Evolutionary conservation across 805 yeast species (phyloP), one percentile per base, ranked within the genome.

Genomic region (Clavispora fructus): DNA sequence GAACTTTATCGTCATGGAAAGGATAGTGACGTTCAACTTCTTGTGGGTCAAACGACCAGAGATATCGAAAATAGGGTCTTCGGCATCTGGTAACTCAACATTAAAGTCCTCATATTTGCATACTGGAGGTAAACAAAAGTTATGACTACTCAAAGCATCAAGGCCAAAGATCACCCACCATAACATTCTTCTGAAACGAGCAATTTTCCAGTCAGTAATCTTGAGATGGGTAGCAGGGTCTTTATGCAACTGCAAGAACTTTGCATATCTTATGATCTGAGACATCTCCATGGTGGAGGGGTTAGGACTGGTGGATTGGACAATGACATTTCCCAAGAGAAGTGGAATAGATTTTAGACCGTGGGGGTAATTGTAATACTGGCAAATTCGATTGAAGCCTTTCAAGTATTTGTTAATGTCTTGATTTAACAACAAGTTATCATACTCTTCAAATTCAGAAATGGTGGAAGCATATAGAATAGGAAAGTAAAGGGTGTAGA

Each of bases 91-190:
- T 52, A 78, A 59, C n/a, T 75, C 63, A 0, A 82, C 82, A 52
- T 80, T 82, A 57, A 75, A 77, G 53, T 79, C 83, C 44, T 73
- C 77, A 33, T 68, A 61, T 46, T 67, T 64, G 48, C 82, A 77
- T 30, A 77, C 68, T 1, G 85, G 86, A 0, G 80, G 74, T 29
- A 78, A 59, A 56, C 80, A 73, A 41, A 76, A 76, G 50, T 80
- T 79, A 47, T 79, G 73, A 33, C 83, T 73, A 8, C 81, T 76
- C 48, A 78, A 67, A 4, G 78, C 73, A 58, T 82, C 87, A 49
- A 82, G 61, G 26, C 79, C 78, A 50, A 80, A 79, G 7, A 82
- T 77, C 33, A 79, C 81, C 85, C 85, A 82, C 85, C 86, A 82
- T n/a, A 82, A 58, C 44, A 79, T 57, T 57, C 86, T 68, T 59